Percentiles rank a stretch among this genome's conserved stretches.
These are phyloP conservation scores for Metarhizium album DNA, from an alignment of 2,329 filamentous ascomycete species.

Conservation along the genomic window DNA sequence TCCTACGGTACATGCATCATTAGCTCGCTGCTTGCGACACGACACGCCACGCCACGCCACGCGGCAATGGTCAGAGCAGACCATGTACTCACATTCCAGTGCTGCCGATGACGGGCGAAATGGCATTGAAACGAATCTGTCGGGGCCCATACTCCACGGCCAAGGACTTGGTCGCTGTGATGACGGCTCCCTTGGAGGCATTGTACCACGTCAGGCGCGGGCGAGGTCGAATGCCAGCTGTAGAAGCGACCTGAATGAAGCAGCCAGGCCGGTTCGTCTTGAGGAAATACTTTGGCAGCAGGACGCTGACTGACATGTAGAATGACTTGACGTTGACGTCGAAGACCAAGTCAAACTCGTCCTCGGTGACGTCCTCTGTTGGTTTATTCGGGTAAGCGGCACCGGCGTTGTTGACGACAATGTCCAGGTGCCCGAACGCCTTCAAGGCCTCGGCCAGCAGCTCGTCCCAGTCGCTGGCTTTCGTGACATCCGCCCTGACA, in stretches of 20 bases:
- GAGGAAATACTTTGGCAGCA: constrained; percentile 47
- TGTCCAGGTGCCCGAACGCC: constrained; percentile 41
- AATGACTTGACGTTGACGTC: constrained; percentile 60
- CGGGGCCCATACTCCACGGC: constrained; percentile 64
- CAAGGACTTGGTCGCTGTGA: constrained; percentile 46
- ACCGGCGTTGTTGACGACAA: constrained; percentile 52
- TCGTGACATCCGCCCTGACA: constrained; percentile 38
- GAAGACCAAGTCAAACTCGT: constrained; percentile 56
- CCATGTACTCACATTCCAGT: constrained; percentile 48
- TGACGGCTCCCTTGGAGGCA: constrained; percentile 55
- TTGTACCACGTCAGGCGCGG: constrained; percentile 61
- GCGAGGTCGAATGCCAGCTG: constrained; percentile 47
- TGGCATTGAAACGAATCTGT: constrained; percentile 61
- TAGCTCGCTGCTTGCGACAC: background rate
- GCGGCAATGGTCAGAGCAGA: background rate
- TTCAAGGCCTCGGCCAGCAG: constrained; percentile 34
- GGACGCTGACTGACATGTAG: constrained; percentile 47
- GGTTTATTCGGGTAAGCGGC: constrained; percentile 50
- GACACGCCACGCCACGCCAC: no score
- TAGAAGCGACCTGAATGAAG: constrained; percentile 57
- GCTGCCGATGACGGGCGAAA: constrained; percentile 57
- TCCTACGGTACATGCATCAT: constrained; percentile 15
- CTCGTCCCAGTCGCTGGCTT: constrained; percentile 39
- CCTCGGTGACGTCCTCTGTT: constrained; percentile 51
- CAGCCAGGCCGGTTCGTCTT: constrained; percentile 43